phyloP scores from a whole-genome alignment of 2,329 filamentous ascomycete genomes.

The Colletotrichum sp. region DNA sequence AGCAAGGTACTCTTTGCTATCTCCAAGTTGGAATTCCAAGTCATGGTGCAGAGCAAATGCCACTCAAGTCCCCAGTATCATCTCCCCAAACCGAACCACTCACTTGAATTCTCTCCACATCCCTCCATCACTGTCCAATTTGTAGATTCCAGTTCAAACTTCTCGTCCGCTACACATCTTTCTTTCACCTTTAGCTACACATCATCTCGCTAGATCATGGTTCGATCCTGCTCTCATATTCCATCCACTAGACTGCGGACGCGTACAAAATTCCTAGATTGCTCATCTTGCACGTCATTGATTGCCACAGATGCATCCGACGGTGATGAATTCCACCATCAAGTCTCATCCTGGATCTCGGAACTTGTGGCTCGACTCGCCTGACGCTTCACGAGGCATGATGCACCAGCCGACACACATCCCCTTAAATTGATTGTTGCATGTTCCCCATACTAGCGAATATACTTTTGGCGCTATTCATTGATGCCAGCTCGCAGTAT shows the following conservation, averaged over 20 bases:
- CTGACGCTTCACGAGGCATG: neutral
- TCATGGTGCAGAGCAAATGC: too few relatives aligned
- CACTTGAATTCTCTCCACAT: neutral
- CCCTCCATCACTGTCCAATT: neutral
- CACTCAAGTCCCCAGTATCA: too few relatives aligned
- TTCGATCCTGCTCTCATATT: too few relatives aligned
- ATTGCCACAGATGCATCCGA: neutral
- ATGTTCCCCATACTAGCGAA: neutral
- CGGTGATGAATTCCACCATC: neutral
- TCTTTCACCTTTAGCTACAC: too few relatives aligned
- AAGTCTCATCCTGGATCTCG: neutral
- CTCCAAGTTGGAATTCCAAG: too few relatives aligned
- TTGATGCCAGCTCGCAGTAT: neutral
- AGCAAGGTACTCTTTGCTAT: too few relatives aligned
- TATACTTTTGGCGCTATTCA: neutral
- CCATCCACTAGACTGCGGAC: too few relatives aligned
- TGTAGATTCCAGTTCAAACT: neutral
- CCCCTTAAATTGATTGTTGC: neutral
- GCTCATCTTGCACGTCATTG: neutral
- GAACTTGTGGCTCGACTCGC: neutral
- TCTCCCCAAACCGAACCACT: too few relatives aligned
- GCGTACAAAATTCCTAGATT: neutral
- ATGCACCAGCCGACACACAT: neutral
- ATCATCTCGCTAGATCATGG: too few relatives aligned
- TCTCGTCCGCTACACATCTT: neutral